Evolutionary conservation across 2,329 filamentous ascomycete species (phyloP), one percentile per base, ranked within the genome.

Genomic region (Sporothrix luriei): DNA sequence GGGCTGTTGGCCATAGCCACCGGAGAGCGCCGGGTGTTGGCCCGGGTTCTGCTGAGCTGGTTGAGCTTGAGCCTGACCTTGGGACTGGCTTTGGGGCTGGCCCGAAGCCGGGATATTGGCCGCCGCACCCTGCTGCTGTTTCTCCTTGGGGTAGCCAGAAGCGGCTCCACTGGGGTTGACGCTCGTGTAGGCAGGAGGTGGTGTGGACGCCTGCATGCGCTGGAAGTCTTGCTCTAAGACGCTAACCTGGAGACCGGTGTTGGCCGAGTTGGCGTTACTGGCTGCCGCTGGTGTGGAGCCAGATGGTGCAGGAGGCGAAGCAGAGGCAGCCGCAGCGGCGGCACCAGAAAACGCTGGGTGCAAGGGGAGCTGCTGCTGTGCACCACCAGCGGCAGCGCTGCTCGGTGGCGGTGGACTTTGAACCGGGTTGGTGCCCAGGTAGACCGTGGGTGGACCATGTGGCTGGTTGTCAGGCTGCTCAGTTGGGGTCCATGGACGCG

Each of bases 141-240:
- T 97, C 77, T 97, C 94, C 73, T 87, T 88, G 0, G 93, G 90
- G 78, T 94, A 95, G 81, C 86, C 92, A 80, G 87, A 51, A 16
- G 62, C 74, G 80, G 88, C 75, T 78, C 83, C 76, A 38, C 80
- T 79, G 0, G 83, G 79, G 70, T 84, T 87, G 59, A 97, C 87
- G 75, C 90, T 95, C 11, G 93, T 95, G 79, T 99, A 99, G 6
- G 95, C 94, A n/a, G 95, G 95, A 24, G 95, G 95, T 16, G 94
- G 94, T 68, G 93, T 93, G 26, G 92, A 91, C 40, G 89, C 85
- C 74, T 92, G 88, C 85, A 97, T 85, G 21, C 93, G 88, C 74
- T 93, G 89, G 77, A 97, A 91, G 74, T 97, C 94, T 75, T 93
- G 90, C 76, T 96, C 92, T 48, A 97, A 79, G n/a, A 91, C 87